Percentiles rank a stretch among this genome's conserved stretches.
Evolutionary conservation across 2,329 filamentous ascomycete genomes (phyloP).

Genomic region (Fusarium sarcochroum): DNA sequence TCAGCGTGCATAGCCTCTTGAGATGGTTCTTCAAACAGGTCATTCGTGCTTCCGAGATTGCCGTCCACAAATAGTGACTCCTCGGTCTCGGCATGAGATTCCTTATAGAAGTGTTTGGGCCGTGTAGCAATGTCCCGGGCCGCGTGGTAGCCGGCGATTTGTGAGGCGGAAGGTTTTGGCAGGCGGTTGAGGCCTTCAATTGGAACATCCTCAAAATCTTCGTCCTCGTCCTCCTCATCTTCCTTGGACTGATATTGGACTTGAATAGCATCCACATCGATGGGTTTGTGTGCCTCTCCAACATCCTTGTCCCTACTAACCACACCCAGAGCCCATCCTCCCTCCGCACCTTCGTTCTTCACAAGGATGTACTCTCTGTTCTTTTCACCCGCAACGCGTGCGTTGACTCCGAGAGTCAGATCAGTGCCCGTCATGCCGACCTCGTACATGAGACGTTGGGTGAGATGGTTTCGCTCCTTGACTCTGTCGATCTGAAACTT

Average conservation of each 20-base stretch:
- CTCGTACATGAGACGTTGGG: conserved; percentile 93
- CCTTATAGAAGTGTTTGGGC: conserved; percentile 50
- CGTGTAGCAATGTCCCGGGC: conserved; percentile 45
- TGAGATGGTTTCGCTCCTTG: conserved; percentile 91
- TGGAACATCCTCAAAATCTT: conserved; percentile 92
- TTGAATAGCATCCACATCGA: conserved; percentile 84
- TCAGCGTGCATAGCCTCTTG: conserved; percentile 58
- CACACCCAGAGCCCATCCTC: conserved; percentile 95
- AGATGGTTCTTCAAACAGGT: conserved; percentile 48
- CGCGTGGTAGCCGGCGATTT: conserved; percentile 43
- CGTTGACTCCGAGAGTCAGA: conserved; percentile 74
- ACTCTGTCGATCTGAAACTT: conserved; percentile 97
- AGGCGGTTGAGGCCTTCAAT: conserved; percentile 90
- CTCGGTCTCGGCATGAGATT: conserved; percentile 55
- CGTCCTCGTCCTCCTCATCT: conserved; percentile 78
- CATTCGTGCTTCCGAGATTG: conserved; percentile 44
- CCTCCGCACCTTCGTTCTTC: conserved; percentile 94
- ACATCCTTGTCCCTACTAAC: conserved; percentile 87
- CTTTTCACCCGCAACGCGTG: conserved; percentile 84
- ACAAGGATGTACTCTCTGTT: conserved; percentile 96
- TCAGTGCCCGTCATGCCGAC: conserved; percentile 89
- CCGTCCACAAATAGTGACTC: conserved; percentile 63
- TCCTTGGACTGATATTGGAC: conserved; percentile 70
- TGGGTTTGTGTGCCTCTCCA: conserved; percentile 86
- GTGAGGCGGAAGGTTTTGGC: conserved; percentile 67